Evolutionary conservation across 2,329 filamentous ascomycete species (phyloP).

Genomic region (Polytolypa hystricis): DNA sequence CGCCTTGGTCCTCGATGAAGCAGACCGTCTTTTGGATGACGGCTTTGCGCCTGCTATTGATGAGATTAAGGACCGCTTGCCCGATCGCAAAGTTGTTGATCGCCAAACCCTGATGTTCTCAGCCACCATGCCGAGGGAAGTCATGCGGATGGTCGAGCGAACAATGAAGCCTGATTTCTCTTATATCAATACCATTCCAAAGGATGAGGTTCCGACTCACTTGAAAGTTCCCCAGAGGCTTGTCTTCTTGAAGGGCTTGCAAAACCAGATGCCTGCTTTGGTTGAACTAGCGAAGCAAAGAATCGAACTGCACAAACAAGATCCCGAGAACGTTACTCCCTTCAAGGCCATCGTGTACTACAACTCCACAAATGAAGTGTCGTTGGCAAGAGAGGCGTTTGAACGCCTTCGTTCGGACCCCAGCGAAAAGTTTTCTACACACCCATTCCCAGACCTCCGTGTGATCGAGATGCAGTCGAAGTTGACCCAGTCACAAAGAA

Average conservation of each 20-base stretch:
- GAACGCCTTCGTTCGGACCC: constrained; percentile 34
- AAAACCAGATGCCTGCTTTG: constrained; percentile 65
- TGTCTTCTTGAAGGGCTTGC: constrained; percentile 54
- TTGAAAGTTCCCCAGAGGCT: constrained; percentile 70
- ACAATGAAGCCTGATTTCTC: constrained; percentile 77
- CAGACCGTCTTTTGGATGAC: constrained; percentile 56
- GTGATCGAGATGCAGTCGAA: constrained; percentile 65
- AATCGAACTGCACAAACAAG: constrained; percentile 30
- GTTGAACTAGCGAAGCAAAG: constrained; percentile 63
- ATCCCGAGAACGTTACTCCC: constrained; percentile 38
- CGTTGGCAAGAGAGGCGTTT: constrained; percentile 52
- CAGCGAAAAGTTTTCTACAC: constrained; percentile 17
- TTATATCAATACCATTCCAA: constrained; percentile 77
- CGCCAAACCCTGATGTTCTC: constrained; percentile 94
- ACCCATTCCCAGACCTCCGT: constrained; percentile 22
- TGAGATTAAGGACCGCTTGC: constrained; percentile 52
- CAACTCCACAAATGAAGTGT: constrained; percentile 63
- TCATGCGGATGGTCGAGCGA: constrained; percentile 64
- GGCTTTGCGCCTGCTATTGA: constrained; percentile 57
- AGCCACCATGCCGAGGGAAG: constrained; percentile 76
- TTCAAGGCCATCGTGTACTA: constrained; percentile 98
- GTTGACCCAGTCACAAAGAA: constrained; percentile 59
- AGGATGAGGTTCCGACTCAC: constrained; percentile 77
- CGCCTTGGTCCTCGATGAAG: constrained; percentile 53
- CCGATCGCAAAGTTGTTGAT: constrained; percentile 49